Base-by-base conservation (phyloP, 768 basidiomycete species). In the Tremella fuciformis region DNA sequence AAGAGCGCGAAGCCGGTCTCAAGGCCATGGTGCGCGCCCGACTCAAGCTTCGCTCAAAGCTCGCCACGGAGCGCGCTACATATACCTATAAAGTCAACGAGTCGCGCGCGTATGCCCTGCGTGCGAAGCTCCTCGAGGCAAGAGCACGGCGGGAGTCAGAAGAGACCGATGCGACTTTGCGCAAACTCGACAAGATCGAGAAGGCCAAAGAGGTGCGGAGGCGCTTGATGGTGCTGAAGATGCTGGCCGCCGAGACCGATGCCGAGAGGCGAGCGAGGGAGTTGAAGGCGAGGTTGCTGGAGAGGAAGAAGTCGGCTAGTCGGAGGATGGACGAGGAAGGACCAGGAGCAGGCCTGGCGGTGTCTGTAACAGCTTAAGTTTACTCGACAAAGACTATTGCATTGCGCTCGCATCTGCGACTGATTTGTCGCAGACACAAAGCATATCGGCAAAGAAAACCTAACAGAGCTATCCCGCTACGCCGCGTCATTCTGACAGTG, bases 161-260 rank as follows among this genome's bases (percentile, higher is more conserved):
- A 29, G 64, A 71, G 51, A 66, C 61, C 38, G 69, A 71, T 55
- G 47, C 53, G 6, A 55, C 60, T 1, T 40, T 71, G 42, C 38
- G 50, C 44, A 50, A 57, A 39, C 59, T 73, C 61, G 65, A 67
- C 56, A 47, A 47, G 29, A 49, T 65, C 25, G 65, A 69, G 19
- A 18, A 66, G 22, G 55, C 52, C 34, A 59, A 47, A 19, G 71
- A 73, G 49, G 51, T 73, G 1, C 63, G 71, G 53, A 41, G 71
- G 26, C 44, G 71, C 26, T 59, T 73, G 53, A 67, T 73, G 67
- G 63, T 63, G 7, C 47, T 58, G 51, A 73, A 70, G 54, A 67
- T 73, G 51, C 50, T 73, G 59, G 57, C 57, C n/a, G 71, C 71
- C 1, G 71, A 73, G 62, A 73, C 68, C 13, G 63, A 65, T 19